Base-by-base conservation (phyloP, 805 yeast genomes). In the Saccharomycopsis fibuligera region DNA sequence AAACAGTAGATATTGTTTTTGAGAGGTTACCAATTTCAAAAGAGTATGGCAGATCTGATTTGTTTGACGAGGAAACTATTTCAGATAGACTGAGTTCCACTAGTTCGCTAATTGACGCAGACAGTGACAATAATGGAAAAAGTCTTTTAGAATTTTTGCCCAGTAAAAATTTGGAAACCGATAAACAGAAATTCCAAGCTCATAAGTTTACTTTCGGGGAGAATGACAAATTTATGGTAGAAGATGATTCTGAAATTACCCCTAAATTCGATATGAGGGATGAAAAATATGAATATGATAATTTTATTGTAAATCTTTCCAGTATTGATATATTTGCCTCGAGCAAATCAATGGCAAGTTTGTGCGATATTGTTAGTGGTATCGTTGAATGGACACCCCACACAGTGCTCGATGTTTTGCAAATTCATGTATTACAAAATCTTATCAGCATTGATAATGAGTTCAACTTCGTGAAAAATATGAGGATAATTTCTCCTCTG, bases 381-480 rank as follows among this genome's bases (percentile, higher is more conserved):
- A 56, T 66, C 12, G 65, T 68, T 22, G 62, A 62, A 16, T 65
- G 67, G 14, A 66, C 74, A 2, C 59, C 79, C 30, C 72, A 71
- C 8, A 68, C 71, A 10, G 68, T 79, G 4, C 65, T 89, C 56
- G 96, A 90, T 61, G 61, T 62, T 16, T 63, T 88, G 14, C 95
- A 90, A 51, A 61, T 76, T 16, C 76, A 77, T 8, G 75, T 83
- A 2, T 69, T 86, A 10, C 62, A 64, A 30, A 64, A 67, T 6
- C 61, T 86, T 23, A 64, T 68, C 23, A 45, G 44, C 5, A 60
- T 65, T 21, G 57, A 73, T 40, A 48, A 56, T 3, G 63, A 67
- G 1, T 54, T 62, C 0, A 64, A 71, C 1, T 56, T 61, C n/a
- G 67, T 72, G 4, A 58, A 60, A 23, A 79, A 74, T 50, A 12